Evolutionary conservation across 345 rosid genomes (phyloP).

Genomic region (Moricandia moricandioides): DNA sequence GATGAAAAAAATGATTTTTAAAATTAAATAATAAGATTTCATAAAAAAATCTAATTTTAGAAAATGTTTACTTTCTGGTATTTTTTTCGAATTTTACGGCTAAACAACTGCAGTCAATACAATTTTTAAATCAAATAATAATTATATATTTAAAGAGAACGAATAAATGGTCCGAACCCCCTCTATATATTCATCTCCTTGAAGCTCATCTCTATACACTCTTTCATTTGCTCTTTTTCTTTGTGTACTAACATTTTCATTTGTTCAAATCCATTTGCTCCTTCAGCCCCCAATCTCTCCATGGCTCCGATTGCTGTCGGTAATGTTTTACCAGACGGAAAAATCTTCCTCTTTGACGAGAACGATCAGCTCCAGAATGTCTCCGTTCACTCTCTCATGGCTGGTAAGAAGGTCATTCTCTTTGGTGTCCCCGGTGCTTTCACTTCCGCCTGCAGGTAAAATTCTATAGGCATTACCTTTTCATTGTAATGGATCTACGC

Average conservation of each 20-base stretch:
- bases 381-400: slow-evolving; percentile 74
- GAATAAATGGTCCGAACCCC: no score
- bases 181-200: not conserved
- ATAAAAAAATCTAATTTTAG: not conserved
- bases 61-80: not conserved
- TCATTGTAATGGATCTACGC: not conserved
- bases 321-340: slow-evolving; percentile 71
- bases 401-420: slow-evolving; percentile 77
- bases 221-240: not conserved
- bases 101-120: not conserved
- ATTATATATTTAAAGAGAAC: not conserved
- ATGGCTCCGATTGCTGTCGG: slow-evolving; percentile 93
- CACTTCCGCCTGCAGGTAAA: slow-evolving; percentile 96
- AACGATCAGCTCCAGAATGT: slow-evolving; percentile 74
- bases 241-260: not conserved
- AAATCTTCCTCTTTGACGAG: slow-evolving; percentile 79
- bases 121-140: not conserved
- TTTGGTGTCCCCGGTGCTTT: slow-evolving; percentile 99
- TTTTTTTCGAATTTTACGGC: not conserved
- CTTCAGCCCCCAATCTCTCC: not conserved
- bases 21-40: not conserved
- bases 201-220: not conserved
- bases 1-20: not conserved
- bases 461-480: not conserved
- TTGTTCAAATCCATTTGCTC: not conserved